Base-by-base conservation (phyloP, 75 land plant genomes). In the Isoetes taiwanensis region DNA sequence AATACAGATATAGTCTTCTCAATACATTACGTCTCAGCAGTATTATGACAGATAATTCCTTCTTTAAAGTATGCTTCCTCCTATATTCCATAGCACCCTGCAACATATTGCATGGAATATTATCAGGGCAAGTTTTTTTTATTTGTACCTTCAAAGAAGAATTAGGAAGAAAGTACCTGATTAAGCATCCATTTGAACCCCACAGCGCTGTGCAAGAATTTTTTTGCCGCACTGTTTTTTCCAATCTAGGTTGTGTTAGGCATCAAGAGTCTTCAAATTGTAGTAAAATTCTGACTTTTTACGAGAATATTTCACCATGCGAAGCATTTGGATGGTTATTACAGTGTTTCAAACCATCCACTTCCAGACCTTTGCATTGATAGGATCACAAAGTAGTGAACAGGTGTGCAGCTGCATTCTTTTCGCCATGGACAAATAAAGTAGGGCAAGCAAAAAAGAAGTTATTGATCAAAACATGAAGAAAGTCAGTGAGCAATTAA, bases 101-200 rank as follows among this genome's bases (percentile, higher is more conserved):
- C 46, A 76, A 32, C 46, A 46, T 12, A 1, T 24, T 4, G 17
- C 23, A 16, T 58, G 20, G 56, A n/a, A 42, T 20, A 58, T 54
- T 58, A 34, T 10, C 30, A 25, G 33, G 10, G 19, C 16, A 26
- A 30, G 19, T 28, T 30, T 33, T 2, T 34, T 2, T 12, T 2
- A 17, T 21, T 3, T 3, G 56, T 3, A 27, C 21, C 10, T 28
- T 32, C 23, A 32, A 21, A 19, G 38, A 63, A 52, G 34, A 17
- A 14, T 30, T 27, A 28, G 5, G 55, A 50, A 10, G n/a, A n/a
- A 30, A 19, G 14, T 72, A 86, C 93, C 84, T 86, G 93, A 68
- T 86, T 86, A 30, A 86, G 79, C 93, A 86, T 86, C 93, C 93
- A 86, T 63, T 86, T 86, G 58, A 86, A 63, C 0, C 87, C 93